These are phyloP conservation scores for Crithidia acanthocephali DNA, from an alignment of 208 protist genomes.

Conservation along the genomic window DNA sequence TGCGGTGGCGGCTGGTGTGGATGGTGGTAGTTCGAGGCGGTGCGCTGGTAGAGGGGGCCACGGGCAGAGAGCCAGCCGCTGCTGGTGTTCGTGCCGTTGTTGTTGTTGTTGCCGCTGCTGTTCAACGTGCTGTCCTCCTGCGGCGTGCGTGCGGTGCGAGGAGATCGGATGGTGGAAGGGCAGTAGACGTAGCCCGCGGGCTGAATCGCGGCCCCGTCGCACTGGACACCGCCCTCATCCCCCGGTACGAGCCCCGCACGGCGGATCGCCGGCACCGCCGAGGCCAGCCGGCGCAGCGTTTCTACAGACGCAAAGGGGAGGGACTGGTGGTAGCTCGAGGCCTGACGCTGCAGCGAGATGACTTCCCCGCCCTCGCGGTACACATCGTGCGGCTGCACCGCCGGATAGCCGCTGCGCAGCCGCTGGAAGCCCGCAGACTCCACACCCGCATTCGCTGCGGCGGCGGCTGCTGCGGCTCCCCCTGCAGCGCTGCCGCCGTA, in stretches of 20 bases:
- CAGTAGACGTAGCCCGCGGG: not conserved
- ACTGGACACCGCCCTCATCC: not conserved
- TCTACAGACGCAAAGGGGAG: not conserved
- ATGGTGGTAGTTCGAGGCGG: constrained; percentile 10
- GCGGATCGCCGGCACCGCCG: constrained; percentile 2
- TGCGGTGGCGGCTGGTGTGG: not conserved
- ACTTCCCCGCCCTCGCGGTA: constrained; percentile 14
- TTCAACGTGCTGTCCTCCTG: not conserved
- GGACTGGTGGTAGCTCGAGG: constrained; percentile 5
- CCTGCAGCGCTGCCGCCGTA: not conserved
- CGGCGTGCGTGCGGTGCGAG: constrained; percentile 17
- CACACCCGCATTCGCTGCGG: not conserved
- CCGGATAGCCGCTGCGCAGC: constrained; percentile 18
- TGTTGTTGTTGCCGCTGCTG: not conserved
- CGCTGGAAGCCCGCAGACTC: constrained; percentile 10
- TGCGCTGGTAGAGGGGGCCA: constrained; percentile 8
- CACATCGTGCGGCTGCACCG: constrained; percentile 5
- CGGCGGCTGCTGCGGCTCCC: not conserved
- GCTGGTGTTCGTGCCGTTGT: not conserved
- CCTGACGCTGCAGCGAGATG: constrained; percentile 23
- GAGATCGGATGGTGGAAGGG: constrained; percentile 22
- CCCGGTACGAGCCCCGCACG: not conserved
- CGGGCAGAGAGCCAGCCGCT: constrained; percentile 6
- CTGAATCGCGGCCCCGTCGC: not conserved
- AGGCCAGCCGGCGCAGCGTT: constrained; percentile 10